Evolutionary conservation across 1,284 basidiomycete genomes (phyloP).

Genomic region (Fomitopsis pinicola): DNA sequence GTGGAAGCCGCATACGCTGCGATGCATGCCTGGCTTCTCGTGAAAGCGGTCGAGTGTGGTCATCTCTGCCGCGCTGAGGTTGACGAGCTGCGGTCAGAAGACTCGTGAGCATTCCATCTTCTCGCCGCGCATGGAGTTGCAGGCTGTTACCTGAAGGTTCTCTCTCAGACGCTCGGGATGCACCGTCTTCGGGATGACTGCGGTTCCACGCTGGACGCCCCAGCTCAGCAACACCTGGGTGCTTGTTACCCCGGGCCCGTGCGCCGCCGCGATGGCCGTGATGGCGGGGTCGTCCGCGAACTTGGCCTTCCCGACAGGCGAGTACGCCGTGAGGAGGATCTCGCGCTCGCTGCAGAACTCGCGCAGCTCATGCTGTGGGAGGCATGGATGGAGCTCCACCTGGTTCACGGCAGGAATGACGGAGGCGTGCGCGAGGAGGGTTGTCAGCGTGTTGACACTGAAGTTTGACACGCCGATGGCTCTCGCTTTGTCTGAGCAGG

Average conservation of each 20-base stretch:
- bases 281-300: background rate
- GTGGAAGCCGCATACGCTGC: background rate
- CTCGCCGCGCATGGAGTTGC: background rate
- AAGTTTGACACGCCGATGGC: conserved; percentile 66
- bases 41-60: background rate
- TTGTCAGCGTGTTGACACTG: conserved; percentile 43
- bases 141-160: background rate
- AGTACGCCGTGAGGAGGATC: conserved; percentile 56
- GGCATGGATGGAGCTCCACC: conserved; percentile 42
- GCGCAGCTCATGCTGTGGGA: conserved; percentile 40
- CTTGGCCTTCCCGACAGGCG: conserved; percentile 30
- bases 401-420: conserved; percentile 52
- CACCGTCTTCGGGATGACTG: background rate
- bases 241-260: background rate
- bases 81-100: background rate
- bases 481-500: conserved; percentile 30
- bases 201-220: background rate
- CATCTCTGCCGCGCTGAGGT: background rate
- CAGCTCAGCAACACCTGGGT: background rate
- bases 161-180: background rate
- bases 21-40: background rate
- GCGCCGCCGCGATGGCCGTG: background rate
- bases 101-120: background rate
- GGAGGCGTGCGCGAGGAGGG: conserved; percentile 30
- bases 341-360: conserved; percentile 41